Evolutionary conservation across 768 basidiomycete genomes (phyloP).

Genomic region (Kwoniella pini): DNA sequence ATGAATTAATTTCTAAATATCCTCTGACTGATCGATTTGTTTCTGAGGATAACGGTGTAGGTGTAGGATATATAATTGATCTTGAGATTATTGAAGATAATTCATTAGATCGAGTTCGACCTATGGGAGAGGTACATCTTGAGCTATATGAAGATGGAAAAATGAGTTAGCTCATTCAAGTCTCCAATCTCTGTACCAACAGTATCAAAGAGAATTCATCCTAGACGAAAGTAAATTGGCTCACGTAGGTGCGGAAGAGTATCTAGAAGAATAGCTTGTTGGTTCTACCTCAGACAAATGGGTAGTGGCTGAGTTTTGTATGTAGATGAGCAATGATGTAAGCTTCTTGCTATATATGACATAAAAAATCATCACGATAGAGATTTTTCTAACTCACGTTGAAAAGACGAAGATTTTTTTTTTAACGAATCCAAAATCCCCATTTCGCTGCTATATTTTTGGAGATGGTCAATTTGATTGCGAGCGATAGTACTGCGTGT

Average conservation of each 20-base stretch:
- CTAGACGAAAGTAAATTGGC: neutral
- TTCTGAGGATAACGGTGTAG: too few relatives aligned
- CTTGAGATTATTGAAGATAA: neutral
- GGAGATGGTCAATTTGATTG: neutral
- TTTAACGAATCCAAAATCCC: conserved; percentile 1
- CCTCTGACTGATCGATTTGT: too few relatives aligned
- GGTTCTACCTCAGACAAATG: neutral
- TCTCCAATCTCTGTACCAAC: too few relatives aligned
- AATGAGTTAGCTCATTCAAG: neutral
- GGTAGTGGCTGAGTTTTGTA: neutral
- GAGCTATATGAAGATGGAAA: neutral
- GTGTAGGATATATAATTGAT: neutral
- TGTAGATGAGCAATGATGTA: neutral
- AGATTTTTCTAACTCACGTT: neutral
- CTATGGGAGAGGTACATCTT: neutral
- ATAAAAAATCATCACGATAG: neutral
- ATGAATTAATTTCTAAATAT: too few relatives aligned
- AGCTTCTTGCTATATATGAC: neutral
- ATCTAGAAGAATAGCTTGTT: neutral
- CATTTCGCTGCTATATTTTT: neutral
- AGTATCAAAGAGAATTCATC: neutral
- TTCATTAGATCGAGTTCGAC: neutral
- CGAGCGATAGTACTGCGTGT: too few relatives aligned
- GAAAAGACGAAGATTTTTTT: neutral
- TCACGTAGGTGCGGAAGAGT: conserved; percentile 8